Evolutionary conservation across 306 rosid species (phyloP), one percentile per base, ranked within the genome.

Genomic region (Fragaria vesca): DNA sequence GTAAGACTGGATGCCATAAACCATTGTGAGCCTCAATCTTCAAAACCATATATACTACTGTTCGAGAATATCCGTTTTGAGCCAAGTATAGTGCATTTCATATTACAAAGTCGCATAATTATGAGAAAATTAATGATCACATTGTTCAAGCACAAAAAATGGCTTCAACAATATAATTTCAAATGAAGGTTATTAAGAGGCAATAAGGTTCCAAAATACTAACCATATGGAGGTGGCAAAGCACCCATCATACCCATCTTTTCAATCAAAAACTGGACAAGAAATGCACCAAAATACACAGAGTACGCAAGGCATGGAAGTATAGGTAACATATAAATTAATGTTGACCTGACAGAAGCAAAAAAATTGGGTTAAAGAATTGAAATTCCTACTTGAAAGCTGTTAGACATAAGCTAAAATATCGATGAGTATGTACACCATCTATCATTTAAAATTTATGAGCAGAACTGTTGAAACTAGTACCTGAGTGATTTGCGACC

Each of bases 241-340:
- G 94, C 86, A 72, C 99, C 99, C 99, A 93, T 91, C 99, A 96
- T 96, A 74, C 99, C 99, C 96, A 89, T 90, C 93, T 91, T 93
- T 90, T 96, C 99, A 21, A 93, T 86, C 76, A 91, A 40, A 87
- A 96, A 96, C 84, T 93, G 97, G 75, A 85, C 55, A 84, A 96
- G 88, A 85, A 93, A 87, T 71, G 94, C 99, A 74, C 97, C 97
- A 81, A 93, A 96, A 86, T 93, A 96, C 74, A 91, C 97, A 71
- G 90, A 78, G 79, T 93, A 93, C 21, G 89, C 85, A 62, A 96
- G 82, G 84, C 85, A 85, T 72, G 99, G 99, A 85, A 96, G 80
- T 67, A 91, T 80, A 83, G 99, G 97, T 68, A 91, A 73, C 82
- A 91, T 71, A 82, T 93, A 93, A 76, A 85, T 85, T 72, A 89